phyloP scores from a whole-genome alignment of 176 grass and related monocot genomes.

The Eleusine indica region DNA sequence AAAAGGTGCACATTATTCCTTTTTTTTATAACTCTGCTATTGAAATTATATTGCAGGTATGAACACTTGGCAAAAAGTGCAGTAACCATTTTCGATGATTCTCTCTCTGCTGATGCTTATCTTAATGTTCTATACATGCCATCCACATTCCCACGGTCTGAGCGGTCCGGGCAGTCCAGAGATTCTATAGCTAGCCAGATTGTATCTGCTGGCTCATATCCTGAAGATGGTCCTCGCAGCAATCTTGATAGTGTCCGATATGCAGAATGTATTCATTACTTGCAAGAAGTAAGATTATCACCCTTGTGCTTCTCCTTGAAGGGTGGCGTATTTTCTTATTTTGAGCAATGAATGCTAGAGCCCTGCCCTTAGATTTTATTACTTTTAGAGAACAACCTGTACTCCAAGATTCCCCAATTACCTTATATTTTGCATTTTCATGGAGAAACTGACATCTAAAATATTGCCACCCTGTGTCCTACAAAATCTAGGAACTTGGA shows the following conservation, averaged over 20 bases:
- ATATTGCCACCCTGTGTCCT: conserved; percentile 11
- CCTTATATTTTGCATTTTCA: conserved; percentile 9
- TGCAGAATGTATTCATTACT: conserved; percentile 88
- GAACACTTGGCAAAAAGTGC: conserved; percentile 93
- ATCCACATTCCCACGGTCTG: conserved; percentile 89
- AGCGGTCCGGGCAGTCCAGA: conserved; percentile 65
- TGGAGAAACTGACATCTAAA: conserved; percentile 6
- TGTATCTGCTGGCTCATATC: conserved; percentile 46
- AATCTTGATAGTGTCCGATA: conserved; percentile 86
- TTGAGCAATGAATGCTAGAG: not conserved
- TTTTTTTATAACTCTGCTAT: conserved; percentile 32
- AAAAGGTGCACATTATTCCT: conserved; percentile 10
- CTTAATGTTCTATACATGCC: conserved; percentile 96
- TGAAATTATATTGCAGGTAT: conserved; percentile 67
- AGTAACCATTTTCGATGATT: conserved; percentile 89
- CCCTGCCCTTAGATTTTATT: not conserved
- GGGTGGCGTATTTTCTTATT: not conserved
- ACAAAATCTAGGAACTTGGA: conserved; percentile 1
- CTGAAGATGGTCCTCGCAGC: conserved; percentile 79
- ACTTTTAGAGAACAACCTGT: not conserved
- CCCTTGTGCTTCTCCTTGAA: not conserved
- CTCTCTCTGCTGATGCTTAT: conserved; percentile 97
- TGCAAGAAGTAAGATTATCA: conserved; percentile 81
- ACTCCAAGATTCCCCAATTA: conserved; percentile 15
- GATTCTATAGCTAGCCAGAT: conserved; percentile 55